Evolutionary conservation across 140 eudicot species (phyloP).

Genomic region (Stevia rebaudiana): DNA sequence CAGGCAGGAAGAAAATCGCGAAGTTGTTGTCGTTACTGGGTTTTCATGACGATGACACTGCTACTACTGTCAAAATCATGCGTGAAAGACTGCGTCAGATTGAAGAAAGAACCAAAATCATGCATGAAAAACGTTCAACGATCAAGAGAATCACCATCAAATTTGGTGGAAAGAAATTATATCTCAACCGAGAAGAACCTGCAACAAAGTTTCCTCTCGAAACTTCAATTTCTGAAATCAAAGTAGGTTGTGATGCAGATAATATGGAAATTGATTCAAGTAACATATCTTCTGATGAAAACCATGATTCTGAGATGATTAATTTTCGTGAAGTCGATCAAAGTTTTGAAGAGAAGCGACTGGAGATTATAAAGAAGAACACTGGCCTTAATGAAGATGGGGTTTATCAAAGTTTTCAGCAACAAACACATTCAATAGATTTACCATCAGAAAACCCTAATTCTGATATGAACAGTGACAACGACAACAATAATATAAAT

Average conservation of each 20-base stretch:
- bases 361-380: too few relatives aligned
- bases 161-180: not conserved
- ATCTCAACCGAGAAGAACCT: not conserved
- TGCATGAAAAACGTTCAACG: not conserved
- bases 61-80: not conserved
- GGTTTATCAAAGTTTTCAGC: too few relatives aligned
- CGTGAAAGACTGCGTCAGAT: not conserved
- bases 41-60: not conserved
- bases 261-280: not conserved
- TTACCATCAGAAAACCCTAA: not conserved
- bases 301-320: too few relatives aligned
- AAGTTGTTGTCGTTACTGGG: slow-evolving; percentile 4
- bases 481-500: too few relatives aligned
- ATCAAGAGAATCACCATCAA: not conserved
- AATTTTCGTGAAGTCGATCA: too few relatives aligned
- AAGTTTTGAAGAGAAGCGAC: too few relatives aligned
- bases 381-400: too few relatives aligned
- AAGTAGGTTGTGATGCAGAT: too few relatives aligned
- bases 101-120: not conserved
- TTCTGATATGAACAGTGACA: too few relatives aligned
- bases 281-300: too few relatives aligned
- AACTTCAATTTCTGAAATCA: not conserved
- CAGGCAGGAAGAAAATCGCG: not conserved
- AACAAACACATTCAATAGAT: too few relatives aligned
- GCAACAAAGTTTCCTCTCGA: not conserved